phyloP scores from a whole-genome alignment of 257 asterid genomes.

The Fraxinus americana region DNA sequence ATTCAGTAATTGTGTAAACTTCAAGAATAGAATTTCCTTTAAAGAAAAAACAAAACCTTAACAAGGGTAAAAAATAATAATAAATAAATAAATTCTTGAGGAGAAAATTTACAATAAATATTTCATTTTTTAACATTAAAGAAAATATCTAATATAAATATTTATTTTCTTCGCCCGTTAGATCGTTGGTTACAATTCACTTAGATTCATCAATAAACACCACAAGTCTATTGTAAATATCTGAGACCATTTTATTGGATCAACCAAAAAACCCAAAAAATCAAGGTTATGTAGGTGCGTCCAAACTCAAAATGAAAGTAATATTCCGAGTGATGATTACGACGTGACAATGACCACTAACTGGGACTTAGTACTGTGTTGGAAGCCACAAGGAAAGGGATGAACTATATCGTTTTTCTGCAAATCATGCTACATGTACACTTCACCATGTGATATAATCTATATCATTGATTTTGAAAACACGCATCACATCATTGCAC shows the following conservation, averaged over 20 bases:
- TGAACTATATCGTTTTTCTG: slow-evolving; percentile 29
- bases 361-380: neutral
- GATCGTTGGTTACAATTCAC: neutral
- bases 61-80: neutral
- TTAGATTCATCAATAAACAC: neutral
- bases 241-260: neutral
- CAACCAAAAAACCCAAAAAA: neutral
- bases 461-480: no score
- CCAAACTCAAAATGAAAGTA: slow-evolving; percentile 5
- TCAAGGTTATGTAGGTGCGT: neutral
- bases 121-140: neutral
- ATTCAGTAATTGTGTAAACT: no score
- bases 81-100: no score
- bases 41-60: neutral
- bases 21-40: no score
- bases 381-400: slow-evolving; percentile 26
- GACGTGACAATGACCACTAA: slow-evolving; percentile 40
- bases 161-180: neutral
- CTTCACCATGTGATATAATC: no score
- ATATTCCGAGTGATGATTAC: slow-evolving; percentile 33
- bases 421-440: no score
- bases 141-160: neutral
- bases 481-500: no score
- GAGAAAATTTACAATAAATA: no score
- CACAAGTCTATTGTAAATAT: neutral